These are phyloP conservation scores for Pseudogymnoascus sp. DNA, from an alignment of 2,329 filamentous ascomycete genomes.

Conservation along the genomic window DNA sequence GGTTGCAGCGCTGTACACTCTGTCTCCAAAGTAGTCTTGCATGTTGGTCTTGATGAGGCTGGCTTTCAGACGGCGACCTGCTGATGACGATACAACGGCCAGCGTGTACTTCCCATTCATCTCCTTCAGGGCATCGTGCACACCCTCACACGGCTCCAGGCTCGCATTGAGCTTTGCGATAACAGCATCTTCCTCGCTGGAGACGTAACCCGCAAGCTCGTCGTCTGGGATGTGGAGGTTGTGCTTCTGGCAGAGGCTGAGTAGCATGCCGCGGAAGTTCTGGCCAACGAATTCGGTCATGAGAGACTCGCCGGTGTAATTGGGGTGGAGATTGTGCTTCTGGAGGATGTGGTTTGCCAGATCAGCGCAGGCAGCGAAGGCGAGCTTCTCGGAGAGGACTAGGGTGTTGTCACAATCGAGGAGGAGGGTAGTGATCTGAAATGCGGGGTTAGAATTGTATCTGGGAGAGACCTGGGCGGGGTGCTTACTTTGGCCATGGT, in stretches of 20 bases:
- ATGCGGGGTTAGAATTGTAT: background rate
- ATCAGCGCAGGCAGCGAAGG: slow-evolving; percentile 84
- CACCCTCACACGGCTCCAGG: slow-evolving; percentile 60
- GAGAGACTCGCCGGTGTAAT: slow-evolving; percentile 69
- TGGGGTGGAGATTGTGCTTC: slow-evolving; percentile 52
- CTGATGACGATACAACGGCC: slow-evolving; percentile 73
- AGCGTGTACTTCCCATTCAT: slow-evolving; percentile 61
- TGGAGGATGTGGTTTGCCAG: slow-evolving; percentile 80
- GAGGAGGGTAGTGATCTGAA: slow-evolving; percentile 59
- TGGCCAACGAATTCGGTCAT: slow-evolving; percentile 85
- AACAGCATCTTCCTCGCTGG: slow-evolving; percentile 71
- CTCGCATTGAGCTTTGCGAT: slow-evolving; percentile 67
- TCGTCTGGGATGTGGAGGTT: slow-evolving; percentile 58
- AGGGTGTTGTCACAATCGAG: slow-evolving; percentile 88
- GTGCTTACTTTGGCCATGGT: background rate
- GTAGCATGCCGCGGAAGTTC: slow-evolving; percentile 91
- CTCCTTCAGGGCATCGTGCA: slow-evolving; percentile 56
- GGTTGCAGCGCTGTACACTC: slow-evolving; percentile 74
- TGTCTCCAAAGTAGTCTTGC: slow-evolving; percentile 70
- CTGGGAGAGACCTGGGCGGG: background rate
- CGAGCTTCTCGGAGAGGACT: slow-evolving; percentile 81
- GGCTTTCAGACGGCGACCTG: slow-evolving; percentile 67
- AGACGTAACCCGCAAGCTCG: slow-evolving; percentile 67
- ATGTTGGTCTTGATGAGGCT: slow-evolving; percentile 72
- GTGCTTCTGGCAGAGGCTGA: slow-evolving; percentile 65